These are phyloP conservation scores for Candida xiaguanensis DNA, from an alignment of 805 yeast species.

Conservation along the genomic window DNA sequence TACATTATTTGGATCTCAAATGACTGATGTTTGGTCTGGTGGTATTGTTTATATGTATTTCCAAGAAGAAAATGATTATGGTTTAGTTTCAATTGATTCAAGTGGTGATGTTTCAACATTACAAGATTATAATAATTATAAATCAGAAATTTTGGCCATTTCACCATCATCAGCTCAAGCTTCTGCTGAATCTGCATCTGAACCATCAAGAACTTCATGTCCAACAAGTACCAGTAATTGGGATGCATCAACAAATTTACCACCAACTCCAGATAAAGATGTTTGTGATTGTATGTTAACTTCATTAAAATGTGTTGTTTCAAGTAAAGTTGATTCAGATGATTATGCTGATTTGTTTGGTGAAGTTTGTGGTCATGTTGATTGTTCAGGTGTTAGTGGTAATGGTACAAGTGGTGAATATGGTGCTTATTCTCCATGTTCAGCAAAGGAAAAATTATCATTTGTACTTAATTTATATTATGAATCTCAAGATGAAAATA, in stretches of 20 bases:
- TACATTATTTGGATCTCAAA: slow-evolving; percentile 57
- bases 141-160: slow-evolving; percentile 51
- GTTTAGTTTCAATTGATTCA: slow-evolving; percentile 57
- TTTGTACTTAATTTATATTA: slow-evolving; percentile 39
- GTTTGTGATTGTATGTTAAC: slow-evolving; percentile 35
- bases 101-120: slow-evolving; percentile 52
- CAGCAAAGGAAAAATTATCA: slow-evolving; percentile 31
- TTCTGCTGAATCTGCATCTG: slow-evolving; percentile 18
- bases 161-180: slow-evolving; percentile 25
- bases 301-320: slow-evolving; percentile 35
- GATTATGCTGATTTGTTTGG: slow-evolving; percentile 34
- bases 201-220: slow-evolving; percentile 31
- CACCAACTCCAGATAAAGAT: slow-evolving; percentile 40
- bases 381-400: slow-evolving; percentile 35
- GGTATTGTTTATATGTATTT: slow-evolving; percentile 87
- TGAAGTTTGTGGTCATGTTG: slow-evolving; percentile 29
- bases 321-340: slow-evolving; percentile 21
- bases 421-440: slow-evolving; percentile 41
- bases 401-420: slow-evolving; percentile 38
- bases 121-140: slow-evolving; percentile 61
- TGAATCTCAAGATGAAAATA: slow-evolving; percentile 20
- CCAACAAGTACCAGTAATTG: slow-evolving; percentile 32
- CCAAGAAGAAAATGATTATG: slow-evolving; percentile 71
- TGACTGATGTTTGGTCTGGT: slow-evolving; percentile 88
- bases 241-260: slow-evolving; percentile 37